Evolutionary conservation across 208 protist species (phyloP), one percentile per base, ranked within the genome.

Genomic region (Wallacemonas sp.): DNA sequence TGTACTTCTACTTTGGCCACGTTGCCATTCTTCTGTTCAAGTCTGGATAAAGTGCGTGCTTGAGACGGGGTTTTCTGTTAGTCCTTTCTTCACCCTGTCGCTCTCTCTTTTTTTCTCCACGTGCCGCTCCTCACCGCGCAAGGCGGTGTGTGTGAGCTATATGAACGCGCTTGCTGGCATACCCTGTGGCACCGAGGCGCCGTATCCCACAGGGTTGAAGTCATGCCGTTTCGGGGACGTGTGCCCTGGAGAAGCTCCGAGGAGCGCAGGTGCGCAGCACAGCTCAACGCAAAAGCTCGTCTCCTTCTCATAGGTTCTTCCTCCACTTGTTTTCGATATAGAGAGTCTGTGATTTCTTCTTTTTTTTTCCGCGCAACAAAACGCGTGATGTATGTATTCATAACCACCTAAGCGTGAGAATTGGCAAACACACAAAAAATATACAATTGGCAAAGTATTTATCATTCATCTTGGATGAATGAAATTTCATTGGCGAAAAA

Each of bases 1-100:
- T 99, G 68, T 99, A 99, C 87, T 99, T 99, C 88, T 99, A 99
- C 80, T 82, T 99, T 66, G 98, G 98, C 36, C 97, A 99, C 83
- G 93, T 99, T 15, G 98, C 98, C 51, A 96, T 99, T 79, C 93
- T 99, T 51, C 90, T 99, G 49, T 99, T 99, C 71, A 93, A 93
- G 74, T 91, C 87, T 44, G 90, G 90, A 4, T 96, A 78, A 87
- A 19, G 45, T 21, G 46, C 24, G 51, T 39, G 26, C 51, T 42
- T 6, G 46, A 14, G 9, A 41, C 44, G 15, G 8, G 0, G 44
- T 8, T 49, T 6, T 9, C 22, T 49, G 6, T 49, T 19, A 9
- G 12, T 11, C 19, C 19, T 19, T 49, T 8, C 8, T 22, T 49
- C 47, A 49, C 44, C 4, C 46, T 54, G 21, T 54, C 46, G 8